These are phyloP conservation scores for Yarrowia porcina DNA, from an alignment of 805 yeast species.

Conservation along the genomic window DNA sequence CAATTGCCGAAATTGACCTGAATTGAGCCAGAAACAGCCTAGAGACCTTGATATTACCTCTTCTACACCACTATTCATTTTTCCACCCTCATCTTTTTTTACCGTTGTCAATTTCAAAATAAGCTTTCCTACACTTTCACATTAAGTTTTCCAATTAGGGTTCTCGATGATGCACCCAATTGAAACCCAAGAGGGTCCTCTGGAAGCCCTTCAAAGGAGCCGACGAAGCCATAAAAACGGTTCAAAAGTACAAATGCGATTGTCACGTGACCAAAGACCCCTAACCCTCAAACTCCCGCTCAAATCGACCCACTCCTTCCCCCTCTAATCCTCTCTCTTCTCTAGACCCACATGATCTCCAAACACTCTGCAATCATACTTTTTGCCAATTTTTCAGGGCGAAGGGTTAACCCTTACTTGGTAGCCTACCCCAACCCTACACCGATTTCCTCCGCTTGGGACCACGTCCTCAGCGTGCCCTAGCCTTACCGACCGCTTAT, in stretches of 20 bases:
- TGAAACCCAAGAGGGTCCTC: neutral
- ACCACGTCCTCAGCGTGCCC: neutral
- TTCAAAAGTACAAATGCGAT: neutral
- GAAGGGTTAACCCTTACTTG: neutral
- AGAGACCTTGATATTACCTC: too few species aligned
- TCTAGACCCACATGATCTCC: neutral
- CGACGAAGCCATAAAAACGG: neutral
- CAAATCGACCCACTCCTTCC: neutral
- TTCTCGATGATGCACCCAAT: neutral
- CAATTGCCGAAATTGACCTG: neutral
- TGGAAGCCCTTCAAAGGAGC: neutral
- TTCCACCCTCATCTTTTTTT: neutral
- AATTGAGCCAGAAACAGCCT: too few species aligned
- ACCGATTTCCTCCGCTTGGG: neutral
- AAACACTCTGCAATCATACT: neutral
- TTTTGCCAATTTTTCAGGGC: conserved; percentile 2
- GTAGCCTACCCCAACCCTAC: neutral
- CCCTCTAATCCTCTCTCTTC: neutral
- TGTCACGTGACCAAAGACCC: neutral
- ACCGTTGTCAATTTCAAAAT: neutral
- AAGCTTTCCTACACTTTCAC: neutral
- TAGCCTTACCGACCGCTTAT: neutral
- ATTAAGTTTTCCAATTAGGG: neutral
- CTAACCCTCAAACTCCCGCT: neutral
- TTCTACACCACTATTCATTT: neutral